Evolutionary conservation across 306 rosid genomes (phyloP), one percentile per base, ranked within the genome.

Genomic region (Cucurbita pepo): DNA sequence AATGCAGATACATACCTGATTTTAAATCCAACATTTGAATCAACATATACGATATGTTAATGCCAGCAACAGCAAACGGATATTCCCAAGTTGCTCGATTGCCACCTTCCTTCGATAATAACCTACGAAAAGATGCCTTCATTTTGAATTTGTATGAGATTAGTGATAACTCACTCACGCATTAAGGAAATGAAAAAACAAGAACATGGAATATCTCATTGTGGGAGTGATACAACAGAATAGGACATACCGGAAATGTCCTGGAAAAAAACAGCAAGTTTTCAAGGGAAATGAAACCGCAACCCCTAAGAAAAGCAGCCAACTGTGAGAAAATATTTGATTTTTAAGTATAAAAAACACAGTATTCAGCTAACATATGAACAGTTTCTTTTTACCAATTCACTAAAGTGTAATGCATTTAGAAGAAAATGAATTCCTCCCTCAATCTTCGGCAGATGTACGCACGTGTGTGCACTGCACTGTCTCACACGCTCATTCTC

Each of bases 1-100:
- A 38, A 6, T 44, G 74, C 38, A 13, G 55, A 19, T 57, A 57
- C 86, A 50, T 61, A 94, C 99, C 97, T 65, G 91, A 77, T 77
- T 56, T 79, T 55, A 94, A 81, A 80, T 94, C 99, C 84, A 94
- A 82, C 97, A 94, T 87, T 80, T 83, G 90, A 77, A 88, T 88
- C 83, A 94, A 76, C 99, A 94, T 94, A 79, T 81, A 91, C 36
- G 99, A 85, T 71, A 94, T 77, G 61, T 94, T 94, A 56, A 91
- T 85, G 81, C 99, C 99, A 36, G 99, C 99, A 79, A 83, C 99
- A 67, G 97, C 96, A 78, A 94, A 94, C 19, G 99, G 99, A 78
- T 94, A 94, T 78, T 94, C 99, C 96, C 96, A 94, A n/a, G 83
- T 85, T 65, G 96, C 96, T 74, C 97, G 86, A 0, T 76, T 61